Evolutionary conservation across 2,329 filamentous ascomycete genomes (phyloP).

Genomic region (Seiridium cupressi): DNA sequence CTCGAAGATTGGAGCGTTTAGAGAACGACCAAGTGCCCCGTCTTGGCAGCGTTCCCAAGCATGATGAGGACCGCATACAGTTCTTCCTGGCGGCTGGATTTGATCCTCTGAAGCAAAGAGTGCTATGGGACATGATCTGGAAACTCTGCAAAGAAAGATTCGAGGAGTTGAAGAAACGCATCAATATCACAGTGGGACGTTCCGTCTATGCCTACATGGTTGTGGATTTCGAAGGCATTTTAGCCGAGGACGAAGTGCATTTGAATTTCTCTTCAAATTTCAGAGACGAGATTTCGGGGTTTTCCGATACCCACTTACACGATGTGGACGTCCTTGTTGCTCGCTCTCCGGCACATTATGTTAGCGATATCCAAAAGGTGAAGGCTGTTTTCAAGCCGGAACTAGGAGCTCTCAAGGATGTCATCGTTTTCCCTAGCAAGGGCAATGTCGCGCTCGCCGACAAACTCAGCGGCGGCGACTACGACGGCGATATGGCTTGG

Average conservation of each 20-base stretch:
- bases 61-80: constrained; percentile 49
- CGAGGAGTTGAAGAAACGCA: constrained; percentile 48
- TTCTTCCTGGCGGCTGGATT: constrained; percentile 63
- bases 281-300: constrained; percentile 47
- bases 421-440: constrained; percentile 71
- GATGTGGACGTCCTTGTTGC: constrained; percentile 64
- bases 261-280: constrained; percentile 69
- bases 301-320: constrained; percentile 53
- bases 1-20: constrained; percentile 34
- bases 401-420: constrained; percentile 69
- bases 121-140: constrained; percentile 46
- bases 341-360: constrained; percentile 66
- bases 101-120: constrained; percentile 42
- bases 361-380: constrained; percentile 72
- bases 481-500: constrained; percentile 79
- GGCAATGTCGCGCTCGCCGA: constrained; percentile 64
- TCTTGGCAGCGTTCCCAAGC: constrained; percentile 48
- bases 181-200: constrained; percentile 59
- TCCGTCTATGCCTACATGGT: constrained; percentile 67
- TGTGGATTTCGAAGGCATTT: constrained; percentile 60
- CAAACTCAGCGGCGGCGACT: constrained; percentile 76
- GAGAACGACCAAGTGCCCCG: constrained; percentile 39
- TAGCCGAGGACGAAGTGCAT: constrained; percentile 67
- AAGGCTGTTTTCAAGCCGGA: constrained; percentile 55
- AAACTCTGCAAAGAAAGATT: constrained; percentile 51